Conservation (phyloP, 1,284 basidiomycete species). For the Crepidotus sp. region DNA sequence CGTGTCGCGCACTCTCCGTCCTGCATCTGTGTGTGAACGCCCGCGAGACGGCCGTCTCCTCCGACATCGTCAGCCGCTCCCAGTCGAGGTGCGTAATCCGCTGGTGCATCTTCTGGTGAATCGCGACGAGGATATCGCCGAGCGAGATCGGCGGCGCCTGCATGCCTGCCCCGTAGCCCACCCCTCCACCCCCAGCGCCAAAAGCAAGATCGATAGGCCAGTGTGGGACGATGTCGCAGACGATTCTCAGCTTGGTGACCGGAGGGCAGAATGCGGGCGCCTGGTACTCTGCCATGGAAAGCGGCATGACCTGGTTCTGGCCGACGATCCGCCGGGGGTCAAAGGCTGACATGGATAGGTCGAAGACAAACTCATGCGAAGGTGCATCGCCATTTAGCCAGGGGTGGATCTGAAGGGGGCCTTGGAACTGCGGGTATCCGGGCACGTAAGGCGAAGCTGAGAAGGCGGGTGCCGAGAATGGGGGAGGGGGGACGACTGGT, state of each 20-base stretch:
- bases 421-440: constrained; percentile 19
- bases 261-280: constrained; percentile 51
- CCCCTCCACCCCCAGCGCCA: constrained; percentile 22
- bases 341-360: constrained; percentile 42
- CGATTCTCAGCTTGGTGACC: constrained; percentile 46
- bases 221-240: constrained; percentile 45
- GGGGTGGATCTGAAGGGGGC: constrained; percentile 41
- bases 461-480: not conserved
- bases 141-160: constrained; percentile 41
- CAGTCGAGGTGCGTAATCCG: constrained; percentile 52
- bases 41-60: constrained; percentile 37
- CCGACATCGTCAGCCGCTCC: constrained; percentile 31
- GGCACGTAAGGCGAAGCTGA: constrained; percentile 6
- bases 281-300: constrained; percentile 36
- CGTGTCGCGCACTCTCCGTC: constrained; percentile 27
- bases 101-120: constrained; percentile 44
- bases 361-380: constrained; percentile 41
- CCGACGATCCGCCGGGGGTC: constrained; percentile 34
- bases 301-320: constrained; percentile 27
- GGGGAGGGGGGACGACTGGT: not conserved
- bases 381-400: constrained; percentile 48
- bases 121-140: constrained; percentile 45
- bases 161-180: constrained; percentile 8
- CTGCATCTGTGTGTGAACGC: constrained; percentile 50
- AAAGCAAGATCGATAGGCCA: constrained; percentile 54